Percentiles rank a stretch among this genome's conserved stretches.
Conservation (phyloP, 306 rosid species). For the Glycine tomentella region DNA sequence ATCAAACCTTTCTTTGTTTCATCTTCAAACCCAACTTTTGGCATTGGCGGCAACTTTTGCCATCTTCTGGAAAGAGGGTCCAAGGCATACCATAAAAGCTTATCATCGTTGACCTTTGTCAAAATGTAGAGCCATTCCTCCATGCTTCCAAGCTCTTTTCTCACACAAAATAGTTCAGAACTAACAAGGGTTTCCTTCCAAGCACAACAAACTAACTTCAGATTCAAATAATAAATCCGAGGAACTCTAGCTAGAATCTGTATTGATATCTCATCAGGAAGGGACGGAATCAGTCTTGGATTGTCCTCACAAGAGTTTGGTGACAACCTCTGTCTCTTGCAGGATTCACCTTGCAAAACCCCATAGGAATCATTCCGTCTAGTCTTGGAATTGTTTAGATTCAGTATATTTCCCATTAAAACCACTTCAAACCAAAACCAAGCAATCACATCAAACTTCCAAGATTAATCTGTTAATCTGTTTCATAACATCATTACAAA, state of each 20-base stretch:
- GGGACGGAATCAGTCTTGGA: conserved; percentile 41
- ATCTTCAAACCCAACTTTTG: conserved; percentile 44
- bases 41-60: conserved; percentile 58
- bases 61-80: conserved; percentile 55
- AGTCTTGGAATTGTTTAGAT: conserved; percentile 32
- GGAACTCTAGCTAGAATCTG: conserved; percentile 59
- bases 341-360: conserved; percentile 42
- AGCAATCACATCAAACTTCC: conserved; percentile 39
- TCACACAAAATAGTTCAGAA: conserved; percentile 49
- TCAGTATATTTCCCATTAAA: conserved; percentile 49
- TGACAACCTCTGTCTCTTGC: conserved; percentile 44
- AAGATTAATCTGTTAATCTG: conserved; percentile 33
- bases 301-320: conserved; percentile 33
- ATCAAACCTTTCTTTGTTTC: conserved; percentile 41
- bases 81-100: conserved; percentile 54
- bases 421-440: conserved; percentile 21
- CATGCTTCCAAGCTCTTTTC: conserved; percentile 51
- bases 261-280: conserved; percentile 50
- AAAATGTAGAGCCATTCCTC: conserved; percentile 61
- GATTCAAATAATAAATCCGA: conserved; percentile 43
- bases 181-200: conserved; percentile 46
- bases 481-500: conserved; percentile 32
- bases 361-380: conserved; percentile 19
- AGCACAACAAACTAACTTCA: conserved; percentile 44
- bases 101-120: conserved; percentile 48